These are phyloP conservation scores for Trametes punicea DNA, from an alignment of 768 basidiomycete species.

Conservation along the genomic window DNA sequence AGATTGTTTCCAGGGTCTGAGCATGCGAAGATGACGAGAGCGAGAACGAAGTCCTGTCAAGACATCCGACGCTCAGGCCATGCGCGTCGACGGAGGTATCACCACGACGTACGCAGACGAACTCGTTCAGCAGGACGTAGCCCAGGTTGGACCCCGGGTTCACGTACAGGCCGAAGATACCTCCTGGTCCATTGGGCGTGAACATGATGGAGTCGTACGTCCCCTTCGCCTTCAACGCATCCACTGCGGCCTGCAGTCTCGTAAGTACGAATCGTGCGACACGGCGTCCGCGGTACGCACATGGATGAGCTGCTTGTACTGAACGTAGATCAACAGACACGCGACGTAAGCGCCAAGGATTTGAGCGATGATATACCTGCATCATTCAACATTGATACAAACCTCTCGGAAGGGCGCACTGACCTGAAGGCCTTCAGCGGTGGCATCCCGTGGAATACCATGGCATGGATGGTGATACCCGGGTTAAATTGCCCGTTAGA, in stretches of 20 bases:
- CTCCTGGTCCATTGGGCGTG: slow-evolving; percentile 33
- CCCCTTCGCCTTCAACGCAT: slow-evolving; percentile 23
- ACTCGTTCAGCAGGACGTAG: slow-evolving; percentile 52
- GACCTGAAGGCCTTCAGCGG: slow-evolving; percentile 47
- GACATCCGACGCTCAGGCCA: too few relatives aligned
- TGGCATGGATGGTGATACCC: slow-evolving; percentile 50
- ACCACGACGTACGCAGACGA: slow-evolving; percentile 42
- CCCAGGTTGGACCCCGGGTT: slow-evolving; percentile 42
- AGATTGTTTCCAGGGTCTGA: slow-evolving; percentile 59
- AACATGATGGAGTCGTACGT: slow-evolving; percentile 28
- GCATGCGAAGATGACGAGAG: slow-evolving; percentile 48
- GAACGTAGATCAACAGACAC: slow-evolving; percentile 54
- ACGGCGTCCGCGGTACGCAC: slow-evolving; percentile 28
- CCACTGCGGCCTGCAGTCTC: slow-evolving; percentile 33
- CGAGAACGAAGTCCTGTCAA: slow-evolving; percentile 40
- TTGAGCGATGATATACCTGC: slow-evolving; percentile 66
- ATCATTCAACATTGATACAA: too few relatives aligned
- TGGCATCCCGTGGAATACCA: slow-evolving; percentile 57
- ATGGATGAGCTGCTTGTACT: slow-evolving; percentile 53
- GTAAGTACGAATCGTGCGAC: slow-evolving; percentile 21
- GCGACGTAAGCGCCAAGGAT: slow-evolving; percentile 65
- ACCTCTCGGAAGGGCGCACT: slow-evolving; percentile 1
- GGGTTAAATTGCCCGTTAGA: slow-evolving; percentile 48
- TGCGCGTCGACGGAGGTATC: not conserved
- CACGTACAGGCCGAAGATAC: slow-evolving; percentile 52